Percentiles rank a stretch among this genome's conserved stretches.
These are phyloP conservation scores for Gremmenia infestans DNA, from an alignment of 2,329 filamentous ascomycete genomes.

Conservation along the genomic window DNA sequence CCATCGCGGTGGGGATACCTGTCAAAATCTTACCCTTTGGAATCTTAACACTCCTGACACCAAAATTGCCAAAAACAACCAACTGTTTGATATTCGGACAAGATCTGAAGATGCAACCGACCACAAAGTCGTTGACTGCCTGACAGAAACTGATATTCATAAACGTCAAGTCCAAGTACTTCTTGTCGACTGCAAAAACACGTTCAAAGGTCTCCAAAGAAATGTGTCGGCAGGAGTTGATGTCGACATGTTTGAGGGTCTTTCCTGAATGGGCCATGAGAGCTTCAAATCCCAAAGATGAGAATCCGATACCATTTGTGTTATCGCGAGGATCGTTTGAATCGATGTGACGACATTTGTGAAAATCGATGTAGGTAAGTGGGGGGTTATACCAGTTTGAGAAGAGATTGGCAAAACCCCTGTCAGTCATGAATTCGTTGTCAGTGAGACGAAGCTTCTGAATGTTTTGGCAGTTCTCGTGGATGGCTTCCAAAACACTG, in stretches of 20 bases:
- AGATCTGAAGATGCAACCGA: constrained; percentile 57
- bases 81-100: constrained; percentile 57
- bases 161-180: constrained; percentile 63
- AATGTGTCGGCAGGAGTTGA: constrained; percentile 84
- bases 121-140: constrained; percentile 58
- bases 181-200: constrained; percentile 58
- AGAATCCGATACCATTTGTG: constrained; percentile 64
- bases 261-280: constrained; percentile 79
- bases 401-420: constrained; percentile 69
- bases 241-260: constrained; percentile 61
- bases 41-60: constrained; percentile 49
- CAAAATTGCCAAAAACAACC: constrained; percentile 63
- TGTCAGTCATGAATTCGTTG: constrained; percentile 71
- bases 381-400: constrained; percentile 68
- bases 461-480: constrained; percentile 62
- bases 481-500: constrained; percentile 64
- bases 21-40: constrained; percentile 52
- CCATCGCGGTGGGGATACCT: constrained; percentile 53
- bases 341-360: constrained; percentile 73
- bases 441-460: constrained; percentile 76
- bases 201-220: constrained; percentile 64
- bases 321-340: constrained; percentile 62
- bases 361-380: constrained; percentile 67
- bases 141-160: constrained; percentile 77
- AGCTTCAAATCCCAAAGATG: constrained; percentile 68